A percentile compares a stretch with the other conserved stretches of the same genome.
Evolutionary conservation across 2,329 filamentous ascomycete species (phyloP).

Genomic region (Pyrenochaeta sp.): DNA sequence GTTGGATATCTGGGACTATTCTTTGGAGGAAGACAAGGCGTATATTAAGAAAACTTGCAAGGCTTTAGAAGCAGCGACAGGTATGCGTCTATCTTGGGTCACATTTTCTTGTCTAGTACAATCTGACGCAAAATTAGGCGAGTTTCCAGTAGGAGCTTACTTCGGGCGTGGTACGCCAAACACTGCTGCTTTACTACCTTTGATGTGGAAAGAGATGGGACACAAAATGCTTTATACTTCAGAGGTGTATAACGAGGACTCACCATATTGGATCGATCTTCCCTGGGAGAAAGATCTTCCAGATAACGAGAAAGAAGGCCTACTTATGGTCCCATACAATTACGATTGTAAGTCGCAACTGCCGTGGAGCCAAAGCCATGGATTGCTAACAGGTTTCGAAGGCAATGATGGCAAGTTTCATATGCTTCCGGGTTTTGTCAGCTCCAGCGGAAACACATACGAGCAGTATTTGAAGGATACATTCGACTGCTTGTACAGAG

Average conservation of each 20-base stretch:
- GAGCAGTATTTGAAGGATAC: conserved; percentile 59
- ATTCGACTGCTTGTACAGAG: conserved; percentile 62
- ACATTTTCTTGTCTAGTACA: conserved; percentile 25
- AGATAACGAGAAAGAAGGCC: conserved; percentile 58
- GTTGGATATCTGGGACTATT: conserved; percentile 59
- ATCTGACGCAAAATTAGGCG: conserved; percentile 52
- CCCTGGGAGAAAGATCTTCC: conserved; percentile 55
- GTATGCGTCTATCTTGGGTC: conserved; percentile 21
- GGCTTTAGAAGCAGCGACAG: conserved; percentile 49
- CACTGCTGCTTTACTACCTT: conserved; percentile 58
- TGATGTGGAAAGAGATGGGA: conserved; percentile 62
- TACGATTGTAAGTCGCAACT: conserved; percentile 63
- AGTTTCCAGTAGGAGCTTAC: conserved; percentile 59
- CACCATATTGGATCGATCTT: conserved; percentile 64
- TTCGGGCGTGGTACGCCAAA: conserved; percentile 58
- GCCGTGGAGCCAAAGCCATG: conserved; percentile 53
- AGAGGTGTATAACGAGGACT: conserved; percentile 63
- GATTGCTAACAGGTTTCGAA: conserved; percentile 52
- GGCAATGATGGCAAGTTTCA: conserved; percentile 55
- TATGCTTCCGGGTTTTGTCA: conserved; percentile 53
- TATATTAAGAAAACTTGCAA: conserved; percentile 56
- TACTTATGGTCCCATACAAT: conserved; percentile 62
- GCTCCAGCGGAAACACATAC: conserved; percentile 48
- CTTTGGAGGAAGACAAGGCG: conserved; percentile 56
- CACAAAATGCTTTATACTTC: conserved; percentile 58